Evolutionary conservation across 805 yeast species (phyloP), one percentile per base, ranked within the genome.

Genomic region (Zygosaccharomyces siamensis): DNA sequence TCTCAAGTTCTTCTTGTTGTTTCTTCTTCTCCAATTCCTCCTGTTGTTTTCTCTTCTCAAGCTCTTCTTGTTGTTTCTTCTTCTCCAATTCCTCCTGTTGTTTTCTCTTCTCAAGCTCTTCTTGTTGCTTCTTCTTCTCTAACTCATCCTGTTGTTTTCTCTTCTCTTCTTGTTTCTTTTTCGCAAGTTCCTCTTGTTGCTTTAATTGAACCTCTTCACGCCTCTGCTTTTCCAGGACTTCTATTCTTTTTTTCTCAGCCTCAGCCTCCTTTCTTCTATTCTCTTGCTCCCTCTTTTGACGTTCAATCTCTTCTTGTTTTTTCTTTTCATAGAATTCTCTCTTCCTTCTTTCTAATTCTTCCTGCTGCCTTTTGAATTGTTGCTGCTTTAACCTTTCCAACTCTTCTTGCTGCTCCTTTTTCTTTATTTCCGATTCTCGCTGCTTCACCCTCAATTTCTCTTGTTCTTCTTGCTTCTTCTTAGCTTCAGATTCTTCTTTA

Each of bases 21-120:
- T 16, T 36, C 50, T 36, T 42, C 43, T 39, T 55, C 51, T 23
- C 51, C 51, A 10, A 43, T 46, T 40, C 52, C 49, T 42, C 46
- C 33, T 32, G 48, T 35, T 48, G 47, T 48, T 18, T 51, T 46
- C 8, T 52, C 54, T 39, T 53, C 54, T 20, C 51, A 49, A n/a
- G 46, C 44, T 24, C 30, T 16, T 33, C 36, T n/a, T 45, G 35
- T 38, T 40, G 44, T 24, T 47, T n/a, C 35, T 39, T 46, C 38
- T 39, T 48, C 44, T 46, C 53, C 16, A 39, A 37, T 20, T 40
- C 38, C 36, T 40, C 48, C 39, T 42, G 26, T 11, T 47, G 40
- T 31, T 31, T 43, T 45, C 45, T 28, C 11, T 16, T 38, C 32
- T 10, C 26, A 12, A 27, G 10, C 18, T 21, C 40, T 12, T 27